Evolutionary conservation across 768 basidiomycete species (phyloP), one percentile per base, ranked within the genome.

Genomic region (Lactarius indigo): DNA sequence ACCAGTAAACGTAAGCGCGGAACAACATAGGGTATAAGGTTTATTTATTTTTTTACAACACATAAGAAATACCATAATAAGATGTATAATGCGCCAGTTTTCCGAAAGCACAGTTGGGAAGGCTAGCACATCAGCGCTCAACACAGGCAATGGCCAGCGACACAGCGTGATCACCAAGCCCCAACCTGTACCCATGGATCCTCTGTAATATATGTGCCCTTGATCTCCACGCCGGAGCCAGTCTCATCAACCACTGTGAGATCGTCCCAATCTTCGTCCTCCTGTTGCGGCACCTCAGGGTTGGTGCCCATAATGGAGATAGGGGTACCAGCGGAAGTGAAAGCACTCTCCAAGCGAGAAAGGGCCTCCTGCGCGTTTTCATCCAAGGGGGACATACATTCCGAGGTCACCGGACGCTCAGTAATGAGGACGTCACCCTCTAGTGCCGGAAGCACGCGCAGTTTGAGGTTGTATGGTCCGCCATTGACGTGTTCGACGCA

Each of bases 401-500:
- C 65, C 65, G 65, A 63, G n/a, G 57, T 63, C 28, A 59, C 57
- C 65, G 65, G 65, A 66, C 0, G 47, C 18, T 42, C 65, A 13
- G 44, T 47, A 50, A 68, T 55, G 35, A 58, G 62, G 42, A 61
- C 20, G 44, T 69, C 69, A 44, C 55, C n/a, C 28, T 59, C 62
- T 31, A 69, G 66, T 42, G 61, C 66, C 62, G 62, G 61, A 50
- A 64, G 50, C 7, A 69, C 62, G 66, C 66, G 67, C 42, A 69
- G 59, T 50, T 64, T 61, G 60, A 69, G 63, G 54, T 59, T 63
- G 50, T 60, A 69, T 2, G 61, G 66, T 3, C 69, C 69, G 6
- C 63, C 56, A 31, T 63, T 62, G 66, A 68, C 69, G 66, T 69
- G 64, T 52, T 68, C 64, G 37, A 68, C 68, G 17, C 64, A 68